A percentile compares a stretch with the other conserved stretches of the same genome.
Evolutionary conservation across 2,329 filamentous ascomycete genomes (phyloP).

Genomic region (Penicillium sp.): DNA sequence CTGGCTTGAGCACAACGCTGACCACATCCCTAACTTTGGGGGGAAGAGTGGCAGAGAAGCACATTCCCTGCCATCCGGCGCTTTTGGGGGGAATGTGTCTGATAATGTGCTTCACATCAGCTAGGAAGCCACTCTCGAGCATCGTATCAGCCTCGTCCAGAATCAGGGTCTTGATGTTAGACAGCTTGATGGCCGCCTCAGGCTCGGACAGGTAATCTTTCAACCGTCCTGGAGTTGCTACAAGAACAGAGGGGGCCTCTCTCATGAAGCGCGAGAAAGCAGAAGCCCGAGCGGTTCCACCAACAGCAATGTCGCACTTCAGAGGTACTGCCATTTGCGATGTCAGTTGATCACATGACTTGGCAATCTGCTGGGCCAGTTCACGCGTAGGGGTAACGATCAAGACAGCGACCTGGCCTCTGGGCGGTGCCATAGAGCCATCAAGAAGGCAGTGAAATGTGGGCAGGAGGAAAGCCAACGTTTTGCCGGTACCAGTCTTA

Average conservation of each 20-base stretch:
- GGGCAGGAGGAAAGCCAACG: constrained; percentile 42
- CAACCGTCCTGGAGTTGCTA: constrained; percentile 43
- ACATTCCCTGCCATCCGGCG: constrained; percentile 47
- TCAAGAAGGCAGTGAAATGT: constrained; percentile 40
- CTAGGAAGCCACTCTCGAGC: constrained; percentile 38
- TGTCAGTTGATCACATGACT: constrained; percentile 38
- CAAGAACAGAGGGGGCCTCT: constrained; percentile 32
- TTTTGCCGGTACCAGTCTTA: constrained; percentile 46
- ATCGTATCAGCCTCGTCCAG: constrained; percentile 37
- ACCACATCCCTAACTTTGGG: constrained; percentile 71
- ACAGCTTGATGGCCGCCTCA: constrained; percentile 36
- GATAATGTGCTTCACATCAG: constrained; percentile 46
- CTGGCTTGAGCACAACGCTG: constrained; percentile 47
- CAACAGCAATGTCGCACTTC: constrained; percentile 41
- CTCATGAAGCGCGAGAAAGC: constrained; percentile 25
- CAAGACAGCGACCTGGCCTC: constrained; percentile 38
- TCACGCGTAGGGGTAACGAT: constrained; percentile 44
- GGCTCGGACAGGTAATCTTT: constrained; percentile 40
- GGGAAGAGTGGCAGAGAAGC: constrained; percentile 87
- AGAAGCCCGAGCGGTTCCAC: constrained; percentile 28
- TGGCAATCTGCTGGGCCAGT: constrained; percentile 45
- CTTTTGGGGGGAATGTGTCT: constrained; percentile 44
- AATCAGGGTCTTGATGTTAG: constrained; percentile 43
- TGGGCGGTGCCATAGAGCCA: constrained; percentile 19
- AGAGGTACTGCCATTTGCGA: constrained; percentile 32